Evolutionary conservation across 345 rosid species (phyloP).

Genomic region (Moricandia moricandioides): DNA sequence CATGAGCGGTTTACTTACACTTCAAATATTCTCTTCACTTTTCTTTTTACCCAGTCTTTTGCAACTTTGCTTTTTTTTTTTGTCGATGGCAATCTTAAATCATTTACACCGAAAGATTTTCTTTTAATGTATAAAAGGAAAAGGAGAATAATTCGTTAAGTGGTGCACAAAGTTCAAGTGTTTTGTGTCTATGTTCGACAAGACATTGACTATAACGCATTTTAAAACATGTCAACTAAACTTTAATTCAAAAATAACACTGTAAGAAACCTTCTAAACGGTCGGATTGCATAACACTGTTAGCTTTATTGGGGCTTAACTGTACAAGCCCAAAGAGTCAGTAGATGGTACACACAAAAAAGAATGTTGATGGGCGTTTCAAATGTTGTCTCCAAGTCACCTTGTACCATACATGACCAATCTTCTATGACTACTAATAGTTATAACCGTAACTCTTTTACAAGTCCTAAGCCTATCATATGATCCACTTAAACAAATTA

Average conservation of each 20-base stretch:
- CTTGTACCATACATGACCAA: too few relatives aligned
- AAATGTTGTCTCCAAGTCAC: too few relatives aligned
- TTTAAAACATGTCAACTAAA: not conserved
- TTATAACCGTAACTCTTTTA: too few relatives aligned
- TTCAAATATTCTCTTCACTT: slow-evolving; percentile 39
- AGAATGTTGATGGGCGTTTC: too few relatives aligned
- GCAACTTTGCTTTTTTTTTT: slow-evolving; percentile 7
- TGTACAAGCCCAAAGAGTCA: too few relatives aligned
- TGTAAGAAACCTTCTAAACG: not conserved
- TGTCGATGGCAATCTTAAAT: not conserved
- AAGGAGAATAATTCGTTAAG: not conserved
- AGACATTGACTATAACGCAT: not conserved
- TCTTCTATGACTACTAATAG: too few relatives aligned
- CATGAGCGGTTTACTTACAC: slow-evolving; percentile 19
- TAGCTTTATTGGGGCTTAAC: too few relatives aligned
- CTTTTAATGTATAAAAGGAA: not conserved
- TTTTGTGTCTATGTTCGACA: not conserved
- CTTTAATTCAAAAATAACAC: not conserved
- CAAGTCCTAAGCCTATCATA: not conserved
- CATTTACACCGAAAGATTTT: not conserved
- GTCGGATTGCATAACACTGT: not conserved
- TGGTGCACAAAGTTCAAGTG: not conserved
- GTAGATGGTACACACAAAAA: too few relatives aligned
- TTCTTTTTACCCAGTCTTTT: slow-evolving; percentile 23
- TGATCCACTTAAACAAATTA: not conserved